Base-by-base conservation (phyloP, 257 asterid species). In the Ocimum tenuiflorum region DNA sequence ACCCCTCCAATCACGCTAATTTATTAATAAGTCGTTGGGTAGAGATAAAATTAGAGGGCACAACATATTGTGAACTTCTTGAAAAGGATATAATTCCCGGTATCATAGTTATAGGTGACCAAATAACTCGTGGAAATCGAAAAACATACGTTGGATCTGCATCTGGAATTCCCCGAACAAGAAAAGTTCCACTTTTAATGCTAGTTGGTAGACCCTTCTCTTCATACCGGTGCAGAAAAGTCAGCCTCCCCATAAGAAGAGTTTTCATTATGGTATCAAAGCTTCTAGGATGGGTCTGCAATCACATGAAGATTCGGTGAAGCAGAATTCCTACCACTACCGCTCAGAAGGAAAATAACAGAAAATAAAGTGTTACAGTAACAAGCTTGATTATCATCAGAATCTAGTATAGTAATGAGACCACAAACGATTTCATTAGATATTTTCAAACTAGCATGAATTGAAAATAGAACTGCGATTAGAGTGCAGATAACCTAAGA, bases 161-260 rank as follows among this genome's bases (percentile, higher is more conserved):
- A 35, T 27, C 18, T 17, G 88, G 90, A 60, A 91, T 77, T 82
- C 79, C 87, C 59, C 98, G 78, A 55, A 91, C 98, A 35, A 91
- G 98, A 62, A 91, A 90, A 50, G 98, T 91, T 74, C 94, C 90
- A 27, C 80, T 86, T 48, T 73, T 77, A 52, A 79, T 35, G 73
- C 91, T 89, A 43, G 78, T 64, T 19, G 83, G 82, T 20, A 96
- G 96, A 45, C 86, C 83, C 89, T 86, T 87, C 71, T 86, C 94
- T 77, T 82, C 80, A 80, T 77, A 73, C 68, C 77, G 75, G 45
- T 86, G 90, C 82, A 87, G 41, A 77, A 69, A 91, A 20, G 98
- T 91, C 78, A 91, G 38, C 74, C 67, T 91, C 20, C 91, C 98
- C 43, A 69, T 77, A 43, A 86, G 75, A 42, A 88, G 20, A 75